Conservation (phyloP, 495 filamentous ascomycete species). For the Hypoxylon perforatum region DNA sequence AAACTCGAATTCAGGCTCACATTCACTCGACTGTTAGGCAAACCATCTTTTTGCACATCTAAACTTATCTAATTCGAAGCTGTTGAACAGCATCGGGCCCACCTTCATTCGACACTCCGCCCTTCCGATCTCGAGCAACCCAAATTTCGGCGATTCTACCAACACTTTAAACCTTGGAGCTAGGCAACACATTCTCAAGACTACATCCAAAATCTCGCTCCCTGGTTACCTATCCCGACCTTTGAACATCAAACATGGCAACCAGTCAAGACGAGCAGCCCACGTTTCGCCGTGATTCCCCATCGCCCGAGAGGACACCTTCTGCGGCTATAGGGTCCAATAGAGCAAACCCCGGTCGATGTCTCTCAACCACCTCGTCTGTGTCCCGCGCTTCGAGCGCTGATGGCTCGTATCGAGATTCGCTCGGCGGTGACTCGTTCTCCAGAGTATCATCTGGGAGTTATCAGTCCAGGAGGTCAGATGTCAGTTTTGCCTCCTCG, state of each 20-base stretch:
- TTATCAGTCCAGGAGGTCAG: constrained; percentile 50
- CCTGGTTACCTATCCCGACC: neutral
- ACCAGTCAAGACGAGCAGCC: constrained; percentile 48
- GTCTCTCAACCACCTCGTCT: constrained; percentile 80
- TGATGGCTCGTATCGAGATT: constrained; percentile 68
- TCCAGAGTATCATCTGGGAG: constrained; percentile 63
- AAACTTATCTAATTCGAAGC: constrained; percentile 24
- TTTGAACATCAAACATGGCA: constrained; percentile 47
- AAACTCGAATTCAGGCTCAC: neutral
- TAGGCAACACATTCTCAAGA: constrained; percentile 1
- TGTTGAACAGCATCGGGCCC: constrained; percentile 38
- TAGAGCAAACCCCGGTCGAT: constrained; percentile 71
- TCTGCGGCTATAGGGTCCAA: constrained; percentile 72
- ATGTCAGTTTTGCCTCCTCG: constrained; percentile 54
- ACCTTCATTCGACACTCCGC: constrained; percentile 19
- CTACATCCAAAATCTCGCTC: neutral
- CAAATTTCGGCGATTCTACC: constrained; percentile 15
- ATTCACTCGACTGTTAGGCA: constrained; percentile 4
- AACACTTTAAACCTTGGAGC: neutral
- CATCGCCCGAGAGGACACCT: constrained; percentile 74
- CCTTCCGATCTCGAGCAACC: constrained; percentile 15
- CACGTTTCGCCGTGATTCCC: constrained; percentile 59
- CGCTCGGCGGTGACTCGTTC: constrained; percentile 62
- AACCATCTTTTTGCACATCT: constrained; percentile 11
- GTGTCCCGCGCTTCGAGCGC: constrained; percentile 65